These are phyloP conservation scores for Trichoderma orchidacearum DNA, from an alignment of 495 filamentous ascomycete species.

Conservation along the genomic window DNA sequence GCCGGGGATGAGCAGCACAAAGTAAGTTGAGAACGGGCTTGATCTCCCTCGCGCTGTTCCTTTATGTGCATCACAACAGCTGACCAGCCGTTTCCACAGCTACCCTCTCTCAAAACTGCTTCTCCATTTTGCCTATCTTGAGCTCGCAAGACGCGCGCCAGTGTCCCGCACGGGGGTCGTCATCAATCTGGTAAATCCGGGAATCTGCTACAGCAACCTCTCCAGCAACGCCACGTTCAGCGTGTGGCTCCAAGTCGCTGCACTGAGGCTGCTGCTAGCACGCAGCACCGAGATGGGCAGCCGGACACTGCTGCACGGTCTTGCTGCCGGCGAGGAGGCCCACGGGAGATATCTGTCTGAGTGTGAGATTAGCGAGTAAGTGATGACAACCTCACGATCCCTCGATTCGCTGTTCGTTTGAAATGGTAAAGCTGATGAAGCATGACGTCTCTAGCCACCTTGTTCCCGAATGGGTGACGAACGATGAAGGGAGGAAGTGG, in stretches of 20 bases:
- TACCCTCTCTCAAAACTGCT: slow-evolving; percentile 6
- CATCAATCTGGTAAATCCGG: background rate
- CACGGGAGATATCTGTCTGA: background rate
- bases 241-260: background rate
- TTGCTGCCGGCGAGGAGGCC: background rate
- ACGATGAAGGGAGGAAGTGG: background rate
- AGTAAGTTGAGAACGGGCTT: background rate
- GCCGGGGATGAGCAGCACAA: background rate
- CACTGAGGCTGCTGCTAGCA: background rate
- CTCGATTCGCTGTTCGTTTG: too few species aligned
- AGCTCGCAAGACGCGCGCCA: background rate
- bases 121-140: slow-evolving; percentile 1
- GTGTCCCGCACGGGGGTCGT: background rate
- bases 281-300: background rate
- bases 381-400: too few species aligned
- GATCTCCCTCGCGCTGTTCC: background rate
- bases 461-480: background rate
- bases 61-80: background rate
- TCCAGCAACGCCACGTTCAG: background rate
- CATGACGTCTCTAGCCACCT: background rate
- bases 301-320: background rate
- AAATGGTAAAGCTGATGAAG: background rate
- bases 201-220: background rate
- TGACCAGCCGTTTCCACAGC: background rate
- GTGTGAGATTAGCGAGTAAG: background rate